Evolutionary conservation across 805 yeast genomes (phyloP), one percentile per base, ranked within the genome.

Genomic region (Ogataea methylovora): DNA sequence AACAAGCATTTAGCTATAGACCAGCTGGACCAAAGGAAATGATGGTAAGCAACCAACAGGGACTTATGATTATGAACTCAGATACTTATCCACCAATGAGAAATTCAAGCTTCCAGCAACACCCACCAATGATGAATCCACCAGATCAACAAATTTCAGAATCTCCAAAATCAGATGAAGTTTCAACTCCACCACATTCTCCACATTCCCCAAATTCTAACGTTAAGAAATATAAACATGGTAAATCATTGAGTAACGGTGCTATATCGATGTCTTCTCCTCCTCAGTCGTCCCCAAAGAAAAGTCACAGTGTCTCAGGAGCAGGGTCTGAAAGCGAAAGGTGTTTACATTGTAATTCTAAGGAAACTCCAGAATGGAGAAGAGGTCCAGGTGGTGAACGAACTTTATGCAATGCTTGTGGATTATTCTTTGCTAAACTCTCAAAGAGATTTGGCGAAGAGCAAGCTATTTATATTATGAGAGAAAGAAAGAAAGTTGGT

Each of bases 401-500:
- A 26, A 79, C 87, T 1, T 57, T 84, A 33, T 84, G 94, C 58
- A 84, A 84, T 52, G 92, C 92, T 1, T 84, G 94, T 54, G 94
- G 94, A 0, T 58, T 84, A 27, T 79, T 69, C 50, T 83, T 76
- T 52, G 80, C 84, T 29, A 83, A 83, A 49, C 58, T 81, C 21
- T 63, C 71, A 33, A 80, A 78, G 48, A 65, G 67, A 39, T 67
- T 65, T 39, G 85, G 85, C 10, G 69, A 66, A 29, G 65, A 56
- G 5, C 60, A 62, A 29, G 78, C 81, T 16, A 69, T 69, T 24
- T 60, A 58, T 43, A 69, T 66, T 9, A 52, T 64, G 59, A 46
- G 45, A 16, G 46, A 49, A 8, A 40, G 60, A 21, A 54, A 46
- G 29, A 25, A 30, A 10, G 40, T 34, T 20, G 60, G 60, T 13